Conservation (phyloP, 1,139 yeast species). For the Yamadazyma sp. region DNA sequence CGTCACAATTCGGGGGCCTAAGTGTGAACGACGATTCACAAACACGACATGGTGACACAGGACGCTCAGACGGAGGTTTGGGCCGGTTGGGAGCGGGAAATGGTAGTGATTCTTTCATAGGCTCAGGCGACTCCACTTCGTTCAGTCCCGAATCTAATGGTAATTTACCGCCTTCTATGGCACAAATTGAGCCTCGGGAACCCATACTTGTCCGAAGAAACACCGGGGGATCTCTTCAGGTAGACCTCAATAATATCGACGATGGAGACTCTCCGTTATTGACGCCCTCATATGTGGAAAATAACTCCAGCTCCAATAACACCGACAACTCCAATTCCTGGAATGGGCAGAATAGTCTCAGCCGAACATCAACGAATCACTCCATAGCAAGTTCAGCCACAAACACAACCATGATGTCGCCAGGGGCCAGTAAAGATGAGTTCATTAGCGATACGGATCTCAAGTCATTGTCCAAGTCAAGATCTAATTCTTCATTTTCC, state of each 20-base stretch:
- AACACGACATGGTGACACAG: not conserved
- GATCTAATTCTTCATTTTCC: constrained; percentile 18
- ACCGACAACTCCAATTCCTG: constrained; percentile 1
- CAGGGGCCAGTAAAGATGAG: constrained; percentile 4
- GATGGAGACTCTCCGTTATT: constrained; percentile 7
- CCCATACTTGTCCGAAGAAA: constrained; percentile 56
- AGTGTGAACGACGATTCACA: not conserved
- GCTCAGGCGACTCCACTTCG: constrained; percentile 6
- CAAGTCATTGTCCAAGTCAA: constrained; percentile 13
- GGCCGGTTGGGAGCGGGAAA: not conserved
- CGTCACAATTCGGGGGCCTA: constrained; percentile 1
- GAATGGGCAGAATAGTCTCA: constrained; percentile 10
- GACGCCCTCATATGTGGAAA: constrained; percentile 8
- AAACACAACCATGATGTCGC: not conserved
- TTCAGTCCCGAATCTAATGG: constrained; percentile 1
- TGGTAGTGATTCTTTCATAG: not conserved
- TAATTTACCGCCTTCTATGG: constrained; percentile 66
- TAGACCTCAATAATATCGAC: constrained; percentile 4
- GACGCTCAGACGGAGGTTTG: not conserved
- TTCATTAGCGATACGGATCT: constrained; percentile 6
- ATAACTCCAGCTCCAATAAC: not conserved
- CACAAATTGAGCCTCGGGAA: constrained; percentile 62
- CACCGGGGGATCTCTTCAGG: constrained; percentile 27
- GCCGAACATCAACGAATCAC: constrained; percentile 40
- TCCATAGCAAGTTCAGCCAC: constrained; percentile 19